Evolutionary conservation across 306 rosid species (phyloP).

Genomic region (Acacia confusa): DNA sequence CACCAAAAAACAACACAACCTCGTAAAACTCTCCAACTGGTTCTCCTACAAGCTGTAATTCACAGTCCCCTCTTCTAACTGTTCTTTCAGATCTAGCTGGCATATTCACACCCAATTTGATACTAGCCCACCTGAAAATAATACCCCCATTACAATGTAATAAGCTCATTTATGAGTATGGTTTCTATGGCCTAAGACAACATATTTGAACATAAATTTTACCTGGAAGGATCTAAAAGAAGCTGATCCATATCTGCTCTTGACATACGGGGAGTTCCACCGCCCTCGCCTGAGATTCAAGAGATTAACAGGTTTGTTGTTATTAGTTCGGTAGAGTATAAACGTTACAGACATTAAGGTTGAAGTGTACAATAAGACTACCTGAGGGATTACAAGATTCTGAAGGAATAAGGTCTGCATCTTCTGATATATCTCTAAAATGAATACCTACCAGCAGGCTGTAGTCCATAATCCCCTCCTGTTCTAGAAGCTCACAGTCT

Average conservation of each 20-base stretch:
- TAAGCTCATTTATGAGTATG: background rate
- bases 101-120: conserved; percentile 68
- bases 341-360: background rate
- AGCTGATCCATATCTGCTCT: conserved; percentile 61
- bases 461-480: conserved; percentile 93
- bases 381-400: conserved; percentile 54
- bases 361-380: conserved; percentile 33
- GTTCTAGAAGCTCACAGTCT: conserved; percentile 91
- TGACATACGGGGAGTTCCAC: conserved; percentile 48
- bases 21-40: conserved; percentile 82
- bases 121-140: conserved; percentile 68
- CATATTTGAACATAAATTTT: conserved; percentile 29
- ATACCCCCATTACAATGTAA: background rate
- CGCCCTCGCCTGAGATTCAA: conserved; percentile 48
- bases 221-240: conserved; percentile 76
- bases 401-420: conserved; percentile 63
- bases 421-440: conserved; percentile 68
- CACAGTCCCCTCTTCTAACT: conserved; percentile 56
- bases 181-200: background rate
- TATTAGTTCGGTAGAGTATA: background rate
- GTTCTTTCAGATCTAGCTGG: conserved; percentile 80
- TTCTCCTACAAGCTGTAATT: conserved; percentile 69
- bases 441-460: conserved; percentile 85
- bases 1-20: conserved; percentile 70
- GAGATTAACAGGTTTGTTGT: background rate